Conservation (phyloP, 2,329 filamentous ascomycete species). For the Fusarium stilboides region DNA sequence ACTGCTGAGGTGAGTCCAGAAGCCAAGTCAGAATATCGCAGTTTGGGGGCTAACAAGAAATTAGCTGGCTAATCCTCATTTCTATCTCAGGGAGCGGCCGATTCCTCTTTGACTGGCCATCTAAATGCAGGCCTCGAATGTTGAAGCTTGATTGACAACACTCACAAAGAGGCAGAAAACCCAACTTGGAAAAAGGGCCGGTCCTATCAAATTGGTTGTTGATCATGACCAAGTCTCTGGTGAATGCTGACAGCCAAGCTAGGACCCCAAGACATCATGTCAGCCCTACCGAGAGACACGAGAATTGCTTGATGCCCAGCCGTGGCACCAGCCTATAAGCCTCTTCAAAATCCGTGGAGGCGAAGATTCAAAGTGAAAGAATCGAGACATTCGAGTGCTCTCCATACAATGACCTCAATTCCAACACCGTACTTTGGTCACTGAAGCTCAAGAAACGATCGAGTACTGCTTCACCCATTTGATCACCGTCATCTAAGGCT, state of each 20-base stretch:
- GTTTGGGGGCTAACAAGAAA: no score
- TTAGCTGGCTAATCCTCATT: no score
- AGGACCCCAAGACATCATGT: conserved; percentile 2
- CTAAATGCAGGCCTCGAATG: no score
- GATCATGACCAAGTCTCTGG: background rate
- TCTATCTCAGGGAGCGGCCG: no score
- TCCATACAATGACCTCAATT: background rate
- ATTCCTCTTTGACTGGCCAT: no score
- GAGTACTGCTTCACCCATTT: background rate
- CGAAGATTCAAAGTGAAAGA: background rate
- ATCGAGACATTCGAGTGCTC: background rate
- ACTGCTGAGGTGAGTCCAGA: no score
- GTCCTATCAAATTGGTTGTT: background rate
- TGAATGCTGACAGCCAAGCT: conserved; percentile 28
- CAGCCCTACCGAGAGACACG: conserved; percentile 12
- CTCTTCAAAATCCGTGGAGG: no score
- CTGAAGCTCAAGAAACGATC: background rate
- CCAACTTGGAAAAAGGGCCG: background rate
- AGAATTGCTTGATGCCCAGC: background rate
- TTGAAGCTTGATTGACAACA: background rate
- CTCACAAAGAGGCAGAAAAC: background rate
- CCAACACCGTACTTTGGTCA: background rate
- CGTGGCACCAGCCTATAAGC: no score
- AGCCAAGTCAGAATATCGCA: no score
- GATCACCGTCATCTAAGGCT: background rate